Evolutionary conservation across 441 rosid genomes (phyloP).

Genomic region (Manihot esculenta): DNA sequence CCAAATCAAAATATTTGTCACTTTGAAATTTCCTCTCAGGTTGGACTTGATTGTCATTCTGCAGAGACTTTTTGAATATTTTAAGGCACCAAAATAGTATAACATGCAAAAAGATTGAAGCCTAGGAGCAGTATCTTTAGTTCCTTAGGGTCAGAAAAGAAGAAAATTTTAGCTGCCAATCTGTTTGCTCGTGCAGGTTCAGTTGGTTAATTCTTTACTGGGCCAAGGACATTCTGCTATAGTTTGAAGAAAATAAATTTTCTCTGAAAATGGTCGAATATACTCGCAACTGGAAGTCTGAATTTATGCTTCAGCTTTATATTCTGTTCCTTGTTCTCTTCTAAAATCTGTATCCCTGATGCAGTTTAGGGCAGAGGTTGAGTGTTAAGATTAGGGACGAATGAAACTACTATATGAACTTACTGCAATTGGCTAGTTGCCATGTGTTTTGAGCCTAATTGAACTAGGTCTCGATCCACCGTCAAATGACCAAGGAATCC

Average conservation of each 20-base stretch:
- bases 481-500: no score
- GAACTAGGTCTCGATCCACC: no score
- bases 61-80: slow-evolving; percentile 1
- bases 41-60: background rate
- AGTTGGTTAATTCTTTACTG: background rate
- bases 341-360: no score
- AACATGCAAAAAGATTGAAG: background rate
- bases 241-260: background rate
- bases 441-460: no score
- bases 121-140: no score
- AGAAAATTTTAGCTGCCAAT: no score
- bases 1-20: background rate
- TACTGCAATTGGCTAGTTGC: no score
- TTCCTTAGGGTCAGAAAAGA: background rate
- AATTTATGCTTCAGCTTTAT: background rate
- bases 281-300: background rate
- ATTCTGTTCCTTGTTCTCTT: no score
- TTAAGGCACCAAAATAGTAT: background rate
- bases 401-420: no score
- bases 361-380: no score
- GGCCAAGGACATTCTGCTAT: background rate
- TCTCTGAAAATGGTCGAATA: background rate
- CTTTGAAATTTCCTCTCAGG: background rate
- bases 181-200: slow-evolving; percentile 4
- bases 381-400: no score